phyloP scores from a whole-genome alignment of 768 basidiomycete species.

The Calocera viscosa region DNA sequence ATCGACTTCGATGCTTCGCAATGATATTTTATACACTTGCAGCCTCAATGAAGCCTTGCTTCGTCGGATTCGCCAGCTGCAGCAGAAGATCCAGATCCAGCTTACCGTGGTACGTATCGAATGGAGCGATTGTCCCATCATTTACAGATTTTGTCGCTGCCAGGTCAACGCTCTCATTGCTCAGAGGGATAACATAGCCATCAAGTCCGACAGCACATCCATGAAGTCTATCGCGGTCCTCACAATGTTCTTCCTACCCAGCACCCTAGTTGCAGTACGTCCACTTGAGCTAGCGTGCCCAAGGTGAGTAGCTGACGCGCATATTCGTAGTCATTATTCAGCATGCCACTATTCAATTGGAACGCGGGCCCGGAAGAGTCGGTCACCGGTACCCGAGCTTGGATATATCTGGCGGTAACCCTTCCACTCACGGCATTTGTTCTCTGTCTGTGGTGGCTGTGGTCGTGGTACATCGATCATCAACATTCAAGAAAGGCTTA shows the following conservation, averaged over 20 bases:
- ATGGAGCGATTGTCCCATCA: too few relatives aligned
- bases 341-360: neutral
- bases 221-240: neutral
- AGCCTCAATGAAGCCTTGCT: too few relatives aligned
- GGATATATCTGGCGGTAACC: neutral
- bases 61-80: too few relatives aligned
- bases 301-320: neutral
- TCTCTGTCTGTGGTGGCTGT: neutral
- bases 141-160: too few relatives aligned
- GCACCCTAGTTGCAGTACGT: neutral
- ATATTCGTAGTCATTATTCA: neutral
- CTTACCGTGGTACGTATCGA: too few relatives aligned
- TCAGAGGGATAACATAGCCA: neutral
- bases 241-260: neutral
- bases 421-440: neutral
- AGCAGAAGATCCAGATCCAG: too few relatives aligned
- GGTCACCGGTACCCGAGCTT: neutral
- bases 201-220: neutral
- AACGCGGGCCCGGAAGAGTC: neutral
- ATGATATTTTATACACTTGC: too few relatives aligned
- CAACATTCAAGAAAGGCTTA: neutral
- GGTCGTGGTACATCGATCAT: neutral
- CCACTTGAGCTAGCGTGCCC: neutral
- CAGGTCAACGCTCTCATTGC: neutral
- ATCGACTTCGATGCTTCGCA: too few relatives aligned